Evolutionary conservation across 2,329 filamentous ascomycete genomes (phyloP), one percentile per base, ranked within the genome.

Genomic region (Cladosporium sp.): DNA sequence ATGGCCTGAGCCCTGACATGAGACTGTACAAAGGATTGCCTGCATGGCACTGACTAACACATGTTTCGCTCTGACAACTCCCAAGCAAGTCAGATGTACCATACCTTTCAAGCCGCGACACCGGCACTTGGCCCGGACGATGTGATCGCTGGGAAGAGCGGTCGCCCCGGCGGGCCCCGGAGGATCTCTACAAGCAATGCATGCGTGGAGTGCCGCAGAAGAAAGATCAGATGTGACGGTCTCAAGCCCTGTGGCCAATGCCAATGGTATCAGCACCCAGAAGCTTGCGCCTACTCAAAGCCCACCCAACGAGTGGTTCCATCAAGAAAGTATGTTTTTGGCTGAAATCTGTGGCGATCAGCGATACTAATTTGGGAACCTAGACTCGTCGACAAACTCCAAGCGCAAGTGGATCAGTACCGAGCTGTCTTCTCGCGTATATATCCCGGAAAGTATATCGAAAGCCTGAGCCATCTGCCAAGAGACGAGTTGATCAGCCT

Each of bases 161-260:
- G 67, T 56, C 72, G 70, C 7, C 66, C 70, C 15, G 65, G 70
- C 20, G 74, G 71, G 40, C 76, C 76, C 20, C 68, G 76, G 37
- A 72, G 77, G 5, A 79, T 79, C 47, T 78, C 77, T 4, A 80
- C 77, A 3, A 78, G 72, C 66, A 79, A 88, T 68, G 88, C 88
- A 38, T 91, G 88, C 71, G 86, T 88, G 50, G 88, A 89, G 67
- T 91, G 89, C 75, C 87, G 91, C 69, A 82, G 89, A 65, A 83
- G 89, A 62, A 94, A 93, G 74, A 93, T 93, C 58, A 87, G 90
- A 63, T 94, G 90, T 70, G 89, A 92, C 75, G 90, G 90, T 57
- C 84, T 87, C 64, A 87, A 90, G 69, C 90, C 90, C 11, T 94
- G 90, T 70, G 88, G 89, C 38, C 89, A 92, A 70, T 94, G 90